phyloP scores from a whole-genome alignment of 495 filamentous ascomycete genomes.

The Penicillium roqueforti region DNA sequence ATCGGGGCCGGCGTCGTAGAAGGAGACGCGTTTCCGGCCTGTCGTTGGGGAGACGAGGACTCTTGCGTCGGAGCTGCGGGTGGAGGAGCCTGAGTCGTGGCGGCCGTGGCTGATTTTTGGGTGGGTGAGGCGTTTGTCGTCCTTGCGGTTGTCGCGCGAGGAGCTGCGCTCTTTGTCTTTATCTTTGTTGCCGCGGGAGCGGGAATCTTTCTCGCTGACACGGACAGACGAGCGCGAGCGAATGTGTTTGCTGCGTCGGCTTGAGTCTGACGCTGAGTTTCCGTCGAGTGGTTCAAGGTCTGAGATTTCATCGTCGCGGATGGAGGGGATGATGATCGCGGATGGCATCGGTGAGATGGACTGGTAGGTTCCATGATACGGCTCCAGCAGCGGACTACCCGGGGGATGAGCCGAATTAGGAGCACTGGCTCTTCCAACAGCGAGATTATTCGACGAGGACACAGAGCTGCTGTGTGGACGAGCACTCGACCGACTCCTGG shows the following conservation, averaged over 20 bases:
- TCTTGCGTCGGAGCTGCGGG: constrained; percentile 19
- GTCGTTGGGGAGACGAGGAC: constrained; percentile 31
- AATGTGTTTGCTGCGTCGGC: constrained; percentile 27
- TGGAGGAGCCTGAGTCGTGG: constrained; percentile 25
- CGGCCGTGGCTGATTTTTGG: constrained; percentile 22
- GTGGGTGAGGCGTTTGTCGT: constrained; percentile 34
- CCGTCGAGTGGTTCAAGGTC: constrained; percentile 45
- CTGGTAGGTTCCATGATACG: constrained; percentile 93
- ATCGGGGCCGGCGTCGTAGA: constrained; percentile 75
- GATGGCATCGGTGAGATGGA: constrained; percentile 93
- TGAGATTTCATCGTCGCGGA: constrained; percentile 47
- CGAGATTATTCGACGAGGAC: constrained; percentile 37
- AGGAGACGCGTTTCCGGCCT: constrained; percentile 49
- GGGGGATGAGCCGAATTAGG: constrained; percentile 48
- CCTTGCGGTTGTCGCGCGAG: constrained; percentile 25
- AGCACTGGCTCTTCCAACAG: constrained; percentile 21
- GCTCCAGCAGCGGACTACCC: constrained; percentile 80
- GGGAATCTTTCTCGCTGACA: constrained; percentile 19
- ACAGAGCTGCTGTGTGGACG: constrained; percentile 38
- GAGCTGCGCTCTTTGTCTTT: constrained; percentile 22
- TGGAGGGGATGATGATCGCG: constrained; percentile 50
- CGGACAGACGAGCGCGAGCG: constrained; percentile 26
- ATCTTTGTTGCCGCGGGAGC: constrained; percentile 13
- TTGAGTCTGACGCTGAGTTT: constrained; percentile 31
- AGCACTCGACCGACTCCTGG: constrained; percentile 28